A percentile compares a stretch with the other conserved stretches of the same genome.
Evolutionary conservation across 306 rosid species (phyloP).

Genomic region (Cucumis hystrix): DNA sequence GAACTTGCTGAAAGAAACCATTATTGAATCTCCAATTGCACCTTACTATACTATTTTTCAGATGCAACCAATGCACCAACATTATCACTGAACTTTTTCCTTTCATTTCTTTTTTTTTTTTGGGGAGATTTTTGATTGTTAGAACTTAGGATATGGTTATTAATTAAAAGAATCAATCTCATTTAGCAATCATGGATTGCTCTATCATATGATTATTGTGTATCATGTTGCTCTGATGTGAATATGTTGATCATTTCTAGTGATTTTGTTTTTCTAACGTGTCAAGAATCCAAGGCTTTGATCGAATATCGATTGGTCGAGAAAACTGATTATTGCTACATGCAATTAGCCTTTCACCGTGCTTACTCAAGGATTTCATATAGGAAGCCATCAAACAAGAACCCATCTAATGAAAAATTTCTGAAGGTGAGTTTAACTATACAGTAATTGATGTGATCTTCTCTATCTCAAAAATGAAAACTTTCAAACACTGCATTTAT

Average conservation of each 20-base stretch:
- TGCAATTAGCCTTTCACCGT: no score
- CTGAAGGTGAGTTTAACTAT: no score
- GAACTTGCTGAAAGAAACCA: conserved; percentile 25
- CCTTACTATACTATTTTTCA: conserved; percentile 33
- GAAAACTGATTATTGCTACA: background rate
- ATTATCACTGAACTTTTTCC: conserved; percentile 27
- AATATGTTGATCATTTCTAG: conserved; percentile 20
- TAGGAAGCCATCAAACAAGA: no score
- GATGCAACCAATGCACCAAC: conserved; percentile 27
- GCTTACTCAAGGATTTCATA: no score
- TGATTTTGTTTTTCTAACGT: background rate
- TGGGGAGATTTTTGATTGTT: background rate
- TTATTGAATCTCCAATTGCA: conserved; percentile 36
- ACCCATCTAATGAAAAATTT: no score
- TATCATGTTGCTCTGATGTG: conserved; percentile 18
- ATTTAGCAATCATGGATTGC: conserved; percentile 26
- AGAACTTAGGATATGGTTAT: background rate
- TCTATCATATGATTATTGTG: conserved; percentile 9
- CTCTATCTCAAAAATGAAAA: background rate
- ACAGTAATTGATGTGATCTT: no score
- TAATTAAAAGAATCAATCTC: conserved; percentile 5
- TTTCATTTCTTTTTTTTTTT: background rate
- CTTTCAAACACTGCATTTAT: background rate
- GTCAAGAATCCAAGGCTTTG: background rate
- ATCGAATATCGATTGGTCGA: background rate